Base-by-base conservation (phyloP, 768 basidiomycete species). In the Sarcomyxa edulis region DNA sequence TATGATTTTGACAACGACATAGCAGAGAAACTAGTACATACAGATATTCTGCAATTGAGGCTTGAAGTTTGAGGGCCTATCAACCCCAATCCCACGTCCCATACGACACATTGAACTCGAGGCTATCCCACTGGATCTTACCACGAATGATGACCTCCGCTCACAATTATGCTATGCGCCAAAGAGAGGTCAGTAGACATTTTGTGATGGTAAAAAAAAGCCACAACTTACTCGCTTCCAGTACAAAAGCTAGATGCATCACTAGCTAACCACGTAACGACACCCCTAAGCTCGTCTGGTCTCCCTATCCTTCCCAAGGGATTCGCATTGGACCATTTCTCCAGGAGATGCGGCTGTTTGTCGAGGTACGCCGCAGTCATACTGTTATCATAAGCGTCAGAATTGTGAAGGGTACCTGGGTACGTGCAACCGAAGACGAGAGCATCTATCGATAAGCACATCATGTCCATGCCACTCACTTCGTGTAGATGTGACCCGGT, bases 201-300 rank as follows among this genome's bases (percentile, higher is more conserved):
- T 43, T 43, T 39, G 21, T 37, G 35, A 35, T 22, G 5, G 11
- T 7, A 23, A 12, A 34, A 6, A 43, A 42, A 10, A 33, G n/a
- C 11, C 26, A n/a, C n/a, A n/a, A 77, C 83, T 37, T 50, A 87
- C 84, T 87, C 84, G 81, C 84, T 85, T 1, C 84, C 84, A 0
- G 86, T 88, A 51, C 82, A 85, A 54, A 81, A 88, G 21, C 74
- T 82, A 4, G 81, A 83, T 32, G 85, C 84, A 42, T 86, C 83
- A 46, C 76, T 78, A 19, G 84, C 78, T 7, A 88, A 61, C 84
- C 84, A 88, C 0, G 72, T 60, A 32, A 76, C 64, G 1, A 84
- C 82, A 1, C 86, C 85, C 1, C 85, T 68, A 51, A 87, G 50
- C 56, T 89, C 85, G 49, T 87, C 83, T 0, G 79, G 72, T 7